Percentiles rank a stretch among this genome's conserved stretches.
phyloP scores from a whole-genome alignment of 2,329 filamentous ascomycete species.

The Ophiocordyceps polyrhachis-furcata region DNA sequence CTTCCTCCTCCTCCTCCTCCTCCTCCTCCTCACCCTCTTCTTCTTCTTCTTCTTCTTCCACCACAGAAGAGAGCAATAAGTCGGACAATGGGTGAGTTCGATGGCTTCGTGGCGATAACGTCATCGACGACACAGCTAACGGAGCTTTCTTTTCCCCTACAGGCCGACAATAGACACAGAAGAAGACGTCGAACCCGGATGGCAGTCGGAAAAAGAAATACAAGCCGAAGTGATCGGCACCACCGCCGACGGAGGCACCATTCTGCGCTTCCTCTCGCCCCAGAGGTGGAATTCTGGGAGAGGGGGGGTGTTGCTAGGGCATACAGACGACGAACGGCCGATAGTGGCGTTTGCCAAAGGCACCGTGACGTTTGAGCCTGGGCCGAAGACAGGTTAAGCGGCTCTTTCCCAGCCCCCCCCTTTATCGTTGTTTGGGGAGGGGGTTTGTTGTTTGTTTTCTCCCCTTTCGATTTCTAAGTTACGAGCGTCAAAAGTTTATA shows the following conservation, averaged over 20 bases:
- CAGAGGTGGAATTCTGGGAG: conserved; percentile 13
- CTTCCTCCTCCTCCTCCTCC: too few relatives aligned
- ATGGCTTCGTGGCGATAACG: too few relatives aligned
- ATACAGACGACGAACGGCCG: conserved; percentile 14
- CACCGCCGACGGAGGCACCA: conserved; percentile 25
- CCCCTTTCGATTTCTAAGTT: too few relatives aligned
- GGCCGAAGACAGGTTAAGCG: conserved; percentile 1
- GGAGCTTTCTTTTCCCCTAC: too few relatives aligned
- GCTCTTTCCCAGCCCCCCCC: too few relatives aligned
- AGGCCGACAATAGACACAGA: conserved; percentile 13
- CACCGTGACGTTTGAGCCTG: conserved; percentile 13
- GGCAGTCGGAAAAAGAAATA: conserved; percentile 9
- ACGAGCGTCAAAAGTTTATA: too few relatives aligned
- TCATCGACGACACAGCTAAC: not conserved
- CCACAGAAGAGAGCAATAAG: conserved; percentile 6
- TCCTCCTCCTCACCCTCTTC: too few relatives aligned
- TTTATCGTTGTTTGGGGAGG: too few relatives aligned
- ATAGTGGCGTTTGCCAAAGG: conserved; percentile 20
- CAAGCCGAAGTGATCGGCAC: conserved; percentile 23
- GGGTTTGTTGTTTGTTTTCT: too few relatives aligned
- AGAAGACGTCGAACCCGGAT: conserved; percentile 3
- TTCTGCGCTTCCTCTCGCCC: conserved; percentile 22
- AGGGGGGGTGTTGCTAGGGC: conserved; percentile 17
- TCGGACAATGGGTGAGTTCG: conserved; percentile 25
- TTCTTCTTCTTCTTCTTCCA: not conserved